A percentile compares a stretch with the other conserved stretches of the same genome.
These are phyloP conservation scores for Pseudocercospora macadamiae DNA, from an alignment of 2,329 filamentous ascomycete genomes.

Conservation along the genomic window DNA sequence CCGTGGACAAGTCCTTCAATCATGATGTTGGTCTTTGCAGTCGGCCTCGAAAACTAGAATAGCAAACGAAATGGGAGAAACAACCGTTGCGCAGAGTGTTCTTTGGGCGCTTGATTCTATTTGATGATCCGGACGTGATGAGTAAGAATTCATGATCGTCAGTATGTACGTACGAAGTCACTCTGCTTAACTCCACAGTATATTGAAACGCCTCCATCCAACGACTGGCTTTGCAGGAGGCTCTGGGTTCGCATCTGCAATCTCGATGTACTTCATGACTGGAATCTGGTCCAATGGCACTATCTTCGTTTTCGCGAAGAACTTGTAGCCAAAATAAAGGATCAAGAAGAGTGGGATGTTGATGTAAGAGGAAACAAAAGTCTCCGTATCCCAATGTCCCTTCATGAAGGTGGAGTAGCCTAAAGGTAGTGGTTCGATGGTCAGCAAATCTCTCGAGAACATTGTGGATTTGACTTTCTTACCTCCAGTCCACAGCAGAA, in stretches of 20 bases:
- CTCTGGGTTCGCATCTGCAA: slow-evolving; percentile 20
- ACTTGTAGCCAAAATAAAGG: slow-evolving; percentile 61
- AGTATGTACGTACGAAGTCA: no score
- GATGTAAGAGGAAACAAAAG: slow-evolving; percentile 64
- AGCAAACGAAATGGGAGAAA: no score
- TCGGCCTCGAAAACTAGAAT: no score
- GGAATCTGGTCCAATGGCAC: slow-evolving; percentile 35
- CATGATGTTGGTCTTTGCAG: no score
- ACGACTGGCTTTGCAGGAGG: slow-evolving; percentile 14
- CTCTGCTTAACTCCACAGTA: slow-evolving; percentile 23
- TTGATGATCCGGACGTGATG: no score
- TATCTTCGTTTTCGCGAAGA: slow-evolving; percentile 50
- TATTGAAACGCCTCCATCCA: slow-evolving; percentile 19
- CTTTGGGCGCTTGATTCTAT: no score
- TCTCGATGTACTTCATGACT: slow-evolving; percentile 19
- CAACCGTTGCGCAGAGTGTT: no score
- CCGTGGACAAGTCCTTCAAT: no score
- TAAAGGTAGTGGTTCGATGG: not conserved
- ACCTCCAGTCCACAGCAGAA: slow-evolving; percentile 19
- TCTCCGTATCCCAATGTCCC: slow-evolving; percentile 56
- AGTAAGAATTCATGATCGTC: no score
- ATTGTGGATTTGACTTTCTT: not conserved
- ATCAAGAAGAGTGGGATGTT: slow-evolving; percentile 63
- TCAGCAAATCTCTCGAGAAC: not conserved
- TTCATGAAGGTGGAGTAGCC: slow-evolving; percentile 62